Evolutionary conservation across 345 rosid species (phyloP), one percentile per base, ranked within the genome.

Genomic region (Excoecaria agallocha): DNA sequence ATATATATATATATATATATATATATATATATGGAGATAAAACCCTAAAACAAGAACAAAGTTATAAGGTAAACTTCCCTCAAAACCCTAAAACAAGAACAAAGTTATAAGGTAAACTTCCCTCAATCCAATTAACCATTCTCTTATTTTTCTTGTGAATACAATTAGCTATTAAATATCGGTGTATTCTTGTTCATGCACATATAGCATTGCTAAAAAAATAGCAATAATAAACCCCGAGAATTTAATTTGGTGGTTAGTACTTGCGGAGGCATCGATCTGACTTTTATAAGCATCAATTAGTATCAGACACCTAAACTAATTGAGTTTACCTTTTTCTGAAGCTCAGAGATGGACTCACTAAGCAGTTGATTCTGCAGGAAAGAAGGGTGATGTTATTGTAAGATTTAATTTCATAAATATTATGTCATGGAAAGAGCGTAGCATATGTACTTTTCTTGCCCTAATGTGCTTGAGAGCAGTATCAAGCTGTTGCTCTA

Each of bases 401-500:
- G 10, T 43, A 8, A 43, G 10, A 6, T 43, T 43, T 10, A 43
- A 43, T 8, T 43, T 43, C 7, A 43, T 10, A 6, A 3, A 43
- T 43, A 43, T 43, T 30, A 43, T 43, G 10, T 43, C 48, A 43
- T 6, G 7, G 48, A 6, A 43, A 43, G 61, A 57, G 35, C 8
- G 0, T 1, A 11, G 12, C 37, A 22, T 22, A 30, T 65, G 54
- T 84, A 92, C 98, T 80, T 88, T 94, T 86, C 91, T 88, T 3
- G 90, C 66, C 41, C 97, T 86, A 67, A 92, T 85, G 76, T 85
- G 93, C 78, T 92, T 92, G 39, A 94, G 94, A 75, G 93, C 91
- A 76, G 86, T 79, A 63, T 94, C 97, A 73, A 92, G 93, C 84
- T 94, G 98, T 80, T 92, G 97, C 87, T 94, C 98, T 80, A 94